A percentile compares a stretch with the other conserved stretches of the same genome.
phyloP scores from a whole-genome alignment of 805 yeast species.

The Lipomyces chichibuensis region DNA sequence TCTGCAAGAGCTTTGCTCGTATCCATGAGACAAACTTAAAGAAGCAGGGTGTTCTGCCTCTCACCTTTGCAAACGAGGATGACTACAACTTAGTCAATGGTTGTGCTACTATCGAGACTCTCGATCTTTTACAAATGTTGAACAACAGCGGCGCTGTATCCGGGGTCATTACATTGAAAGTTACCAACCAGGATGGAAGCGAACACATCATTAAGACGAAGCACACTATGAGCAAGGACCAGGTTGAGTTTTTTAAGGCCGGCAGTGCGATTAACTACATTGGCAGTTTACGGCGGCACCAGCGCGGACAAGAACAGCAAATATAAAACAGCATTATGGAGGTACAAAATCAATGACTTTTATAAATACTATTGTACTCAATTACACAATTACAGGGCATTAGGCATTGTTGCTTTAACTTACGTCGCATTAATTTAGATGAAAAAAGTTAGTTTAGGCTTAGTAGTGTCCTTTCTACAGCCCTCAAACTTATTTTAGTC shows the following conservation, averaged over 20 bases:
- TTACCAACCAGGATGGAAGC: constrained; percentile 73
- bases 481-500: neutral
- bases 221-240: constrained; percentile 97
- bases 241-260: constrained; percentile 91
- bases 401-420: neutral
- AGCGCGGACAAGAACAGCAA: constrained; percentile 5
- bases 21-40: constrained; percentile 99
- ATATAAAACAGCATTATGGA: neutral
- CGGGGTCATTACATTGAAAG: constrained; percentile 69
- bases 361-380: neutral
- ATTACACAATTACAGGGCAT: neutral
- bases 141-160: constrained; percentile 62
- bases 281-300: constrained; percentile 51
- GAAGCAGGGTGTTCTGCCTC: constrained; percentile 98
- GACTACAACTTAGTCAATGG: constrained; percentile 94
- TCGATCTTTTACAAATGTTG: constrained; percentile 81
- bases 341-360: neutral
- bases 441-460: neutral
- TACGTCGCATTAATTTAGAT: neutral
- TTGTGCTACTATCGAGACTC: constrained; percentile 83
- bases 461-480: neutral
- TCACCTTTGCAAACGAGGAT: constrained; percentile 84
- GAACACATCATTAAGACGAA: constrained; percentile 70
- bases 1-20: constrained; percentile 97
- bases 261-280: constrained; percentile 96